Evolutionary conservation across 768 basidiomycete species (phyloP), one percentile per base, ranked within the genome.

Genomic region (Clathrus columnatus): DNA sequence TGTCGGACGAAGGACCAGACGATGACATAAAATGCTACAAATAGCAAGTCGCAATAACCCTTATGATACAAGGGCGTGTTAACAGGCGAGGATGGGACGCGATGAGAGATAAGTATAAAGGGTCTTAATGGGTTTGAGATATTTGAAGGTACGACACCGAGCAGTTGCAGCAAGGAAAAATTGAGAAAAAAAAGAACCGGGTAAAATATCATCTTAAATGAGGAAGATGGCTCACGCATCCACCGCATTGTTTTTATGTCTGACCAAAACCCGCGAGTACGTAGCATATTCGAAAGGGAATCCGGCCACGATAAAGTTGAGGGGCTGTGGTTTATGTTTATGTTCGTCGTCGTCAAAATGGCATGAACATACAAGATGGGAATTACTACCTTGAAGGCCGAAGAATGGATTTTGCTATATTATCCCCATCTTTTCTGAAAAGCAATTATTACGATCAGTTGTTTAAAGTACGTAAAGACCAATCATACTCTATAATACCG

Each of bases 1-100:
- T 97, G 92, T 27, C 95, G 83, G 44, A 93, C 61, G 66, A 92
- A 87, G 1, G 91, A 94, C 72, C 86, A 98, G 62, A 95, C 82
- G 49, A 98, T 72, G 68, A 97, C 74, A 64, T 94, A 75, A 69
- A 90, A 94, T 2, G 76, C 75, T 46, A 97, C 62, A 70, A 99
- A 99, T 16, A 77, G 64, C 7, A 92, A 59, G 65, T 98, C 95
- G 57, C 79, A 69, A 61, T 76, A 86, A 17, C 79, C 79, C 70
- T 92, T 97, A 32, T 72, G 72, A 63, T 88, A 91, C 28, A 78
- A 78, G 0, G 79, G 77, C 60, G 83, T 79, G 0, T 77, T 75
- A 5, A 72, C 69, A 4, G 75, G 65, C 0, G 83, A 78, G 2
- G 69, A 69, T 7, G 80, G 71, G 27, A 87, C 57, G n/a, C 62